Conservation (phyloP, 768 basidiomycete genomes). For the Phallus indusiatus region DNA sequence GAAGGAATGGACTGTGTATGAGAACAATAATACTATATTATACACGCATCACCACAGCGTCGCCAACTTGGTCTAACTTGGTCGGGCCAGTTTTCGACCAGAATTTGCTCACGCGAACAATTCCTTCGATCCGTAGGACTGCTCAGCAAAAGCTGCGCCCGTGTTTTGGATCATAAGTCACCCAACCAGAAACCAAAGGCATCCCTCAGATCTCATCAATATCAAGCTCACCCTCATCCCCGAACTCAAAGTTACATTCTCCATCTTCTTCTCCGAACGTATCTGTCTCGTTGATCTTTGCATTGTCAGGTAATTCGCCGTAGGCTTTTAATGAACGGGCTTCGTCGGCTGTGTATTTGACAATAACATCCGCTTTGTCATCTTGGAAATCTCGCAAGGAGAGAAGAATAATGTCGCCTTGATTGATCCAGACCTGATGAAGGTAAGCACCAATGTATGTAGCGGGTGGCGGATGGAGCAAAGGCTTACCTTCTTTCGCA, state of each 20-base stretch:
- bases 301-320: conserved; percentile 92
- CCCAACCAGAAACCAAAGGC: no score
- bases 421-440: conserved; percentile 93
- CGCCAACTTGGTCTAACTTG: no score
- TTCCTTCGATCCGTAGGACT: no score
- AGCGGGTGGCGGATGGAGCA: neutral
- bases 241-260: conserved; percentile 85
- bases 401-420: conserved; percentile 91
- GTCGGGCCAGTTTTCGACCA: no score
- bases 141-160: no score
- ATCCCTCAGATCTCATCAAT: conserved; percentile 78
- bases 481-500: conserved; percentile 64
- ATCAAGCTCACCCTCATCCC: conserved; percentile 80
- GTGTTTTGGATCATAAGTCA: no score
- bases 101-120: no score
- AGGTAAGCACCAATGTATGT: neutral
- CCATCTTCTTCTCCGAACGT: conserved; percentile 86
- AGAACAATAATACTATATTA: no score
- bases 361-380: conserved; percentile 98
- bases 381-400: conserved; percentile 99
- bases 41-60: no score
- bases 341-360: conserved; percentile 97
- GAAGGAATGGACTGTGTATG: no score
- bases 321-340: conserved; percentile 91
- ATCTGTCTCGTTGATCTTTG: conserved; percentile 96